Conservation (phyloP, 2,329 filamentous ascomycete species). For the Sporothrix pallida region DNA sequence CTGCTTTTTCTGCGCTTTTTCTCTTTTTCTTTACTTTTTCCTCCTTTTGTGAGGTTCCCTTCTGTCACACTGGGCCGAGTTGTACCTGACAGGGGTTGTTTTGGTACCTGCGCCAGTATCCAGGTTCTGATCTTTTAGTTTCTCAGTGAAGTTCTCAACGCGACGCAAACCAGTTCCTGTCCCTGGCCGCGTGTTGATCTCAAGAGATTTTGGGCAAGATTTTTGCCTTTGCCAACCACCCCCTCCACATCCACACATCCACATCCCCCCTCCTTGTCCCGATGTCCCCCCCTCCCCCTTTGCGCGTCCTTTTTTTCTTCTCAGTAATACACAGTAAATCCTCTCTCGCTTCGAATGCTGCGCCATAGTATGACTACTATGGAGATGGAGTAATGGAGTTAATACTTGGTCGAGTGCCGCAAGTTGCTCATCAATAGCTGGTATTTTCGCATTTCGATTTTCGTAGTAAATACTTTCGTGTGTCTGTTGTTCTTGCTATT, state of each 20-base stretch:
- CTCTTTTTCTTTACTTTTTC: background rate
- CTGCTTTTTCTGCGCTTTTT: background rate
- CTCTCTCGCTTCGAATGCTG: background rate
- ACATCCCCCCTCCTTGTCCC: conserved; percentile 19
- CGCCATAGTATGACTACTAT: background rate
- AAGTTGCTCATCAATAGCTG: too few relatives aligned
- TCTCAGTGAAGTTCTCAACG: conserved; percentile 8
- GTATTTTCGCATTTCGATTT: background rate
- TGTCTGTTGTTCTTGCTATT: background rate
- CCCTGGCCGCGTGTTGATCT: conserved; percentile 29
- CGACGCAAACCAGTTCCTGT: conserved; percentile 22
- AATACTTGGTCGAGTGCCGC: background rate
- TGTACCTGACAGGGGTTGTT: background rate
- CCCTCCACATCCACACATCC: background rate
- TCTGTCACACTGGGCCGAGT: background rate
- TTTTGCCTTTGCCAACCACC: conserved; percentile 2
- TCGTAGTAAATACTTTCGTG: background rate
- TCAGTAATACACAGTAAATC: background rate
- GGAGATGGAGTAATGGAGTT: background rate
- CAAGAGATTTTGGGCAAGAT: too few relatives aligned
- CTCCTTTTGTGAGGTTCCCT: conserved; percentile 4
- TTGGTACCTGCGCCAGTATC: conserved; percentile 7
- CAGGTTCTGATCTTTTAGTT: background rate
- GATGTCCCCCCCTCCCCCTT: background rate
- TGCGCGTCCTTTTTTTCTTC: conserved; percentile 9